Evolutionary conservation across 2,329 filamentous ascomycete species (phyloP), one percentile per base, ranked within the genome.

Genomic region (Penicillium crustosum): DNA sequence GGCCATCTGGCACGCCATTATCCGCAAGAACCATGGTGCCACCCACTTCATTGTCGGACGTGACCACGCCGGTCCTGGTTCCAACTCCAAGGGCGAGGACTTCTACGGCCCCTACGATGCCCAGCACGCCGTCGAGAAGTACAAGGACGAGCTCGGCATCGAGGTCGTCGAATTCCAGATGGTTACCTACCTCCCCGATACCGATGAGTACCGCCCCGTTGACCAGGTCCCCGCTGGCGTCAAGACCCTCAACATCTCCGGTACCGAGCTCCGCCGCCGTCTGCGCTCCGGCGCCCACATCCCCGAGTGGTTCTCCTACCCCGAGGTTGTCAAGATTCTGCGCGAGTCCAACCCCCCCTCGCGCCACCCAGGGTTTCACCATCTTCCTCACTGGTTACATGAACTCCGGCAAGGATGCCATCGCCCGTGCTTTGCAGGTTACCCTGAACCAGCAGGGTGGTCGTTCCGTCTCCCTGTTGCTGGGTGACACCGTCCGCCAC

Each of bases 231-330:
- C 88, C 69, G 81, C 87, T 72, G 92, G 91, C 65, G 83, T 89
- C 71, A 90, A 91, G 77, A 97, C 93, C 52, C 85, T 91, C 66
- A 91, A 93, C 81, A 93, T 93, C 76, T 92, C 88, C 38, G 89
- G 89, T 61, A 92, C 89, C 61, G 94, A 99, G 82, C 90, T 99
- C 71, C 93, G 94, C 73, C 86, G 89, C 72, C 90, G 94, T 70
- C 88, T 99, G 64, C 88, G 89, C 71, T 95, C 89, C 60, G 94
- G 94, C 68, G 90, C 90, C 70, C 91, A 96, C 68, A 99, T 99
- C 69, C 94, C 94, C 68, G 92, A 95, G 79, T 99, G 94, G 94
- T 99, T 99, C 85, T 97, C 94, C 33, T 99, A 99, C 83, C 93
- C 94, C 62, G 94, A 99, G 82, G 94, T 99, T 68, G 94, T 99